phyloP scores from a whole-genome alignment of 108 stramenopile genomes.

The Fragilariopsis cylindrus region DNA sequence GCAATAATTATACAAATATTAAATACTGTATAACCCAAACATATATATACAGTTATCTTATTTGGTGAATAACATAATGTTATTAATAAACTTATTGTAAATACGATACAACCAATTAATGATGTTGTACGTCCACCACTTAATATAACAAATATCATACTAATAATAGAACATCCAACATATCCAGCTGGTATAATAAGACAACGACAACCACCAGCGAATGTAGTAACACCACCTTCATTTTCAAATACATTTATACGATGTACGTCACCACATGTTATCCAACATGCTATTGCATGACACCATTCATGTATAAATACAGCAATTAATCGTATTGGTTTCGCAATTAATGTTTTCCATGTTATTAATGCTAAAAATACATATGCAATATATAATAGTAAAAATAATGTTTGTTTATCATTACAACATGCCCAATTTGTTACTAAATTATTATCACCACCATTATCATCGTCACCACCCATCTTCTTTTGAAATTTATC shows the following conservation, averaged over 20 bases:
- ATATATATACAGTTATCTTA: slow-evolving; percentile 51
- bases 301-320: slow-evolving; percentile 86
- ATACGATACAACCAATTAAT: slow-evolving; percentile 48
- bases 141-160: slow-evolving; percentile 65
- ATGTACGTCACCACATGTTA: slow-evolving; percentile 75
- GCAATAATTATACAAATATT: slow-evolving; percentile 52
- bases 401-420: slow-evolving; percentile 45
- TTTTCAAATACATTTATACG: slow-evolving; percentile 74
- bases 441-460: slow-evolving; percentile 4
- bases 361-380: slow-evolving; percentile 32
- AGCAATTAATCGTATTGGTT: slow-evolving; percentile 80
- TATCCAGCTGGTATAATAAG: slow-evolving; percentile 85
- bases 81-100: slow-evolving; percentile 57
- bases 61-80: slow-evolving; percentile 71
- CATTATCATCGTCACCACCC: slow-evolving; percentile 6
- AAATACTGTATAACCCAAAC: slow-evolving; percentile 58
- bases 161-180: slow-evolving; percentile 71
- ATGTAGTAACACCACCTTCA: slow-evolving; percentile 84
- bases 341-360: slow-evolving; percentile 58
- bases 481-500: too few species aligned
- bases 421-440: slow-evolving; percentile 45
- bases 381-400: slow-evolving; percentile 44
- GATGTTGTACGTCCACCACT: slow-evolving; percentile 66
- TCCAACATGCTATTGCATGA: slow-evolving; percentile 82
- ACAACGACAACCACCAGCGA: slow-evolving; percentile 71